A percentile compares a stretch with the other conserved stretches of the same genome.
phyloP scores from a whole-genome alignment of 1,139 yeast genomes.

The Scheffersomyces parashehatae region DNA sequence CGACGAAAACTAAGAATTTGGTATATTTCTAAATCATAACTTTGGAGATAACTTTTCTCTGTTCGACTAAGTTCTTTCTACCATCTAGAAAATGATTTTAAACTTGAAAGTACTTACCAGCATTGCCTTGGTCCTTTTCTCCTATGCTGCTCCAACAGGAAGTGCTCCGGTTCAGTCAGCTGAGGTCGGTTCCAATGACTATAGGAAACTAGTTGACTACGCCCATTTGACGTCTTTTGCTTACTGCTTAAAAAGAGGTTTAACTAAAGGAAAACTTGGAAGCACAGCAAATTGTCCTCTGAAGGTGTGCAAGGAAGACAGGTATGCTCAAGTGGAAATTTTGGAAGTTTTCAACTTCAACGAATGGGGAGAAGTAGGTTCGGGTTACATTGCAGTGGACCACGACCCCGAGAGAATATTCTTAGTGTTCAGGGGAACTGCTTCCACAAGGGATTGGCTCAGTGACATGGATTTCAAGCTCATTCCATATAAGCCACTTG shows the following conservation, averaged over 20 bases:
- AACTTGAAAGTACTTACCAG: too few relatives aligned
- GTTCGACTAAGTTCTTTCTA: too few relatives aligned
- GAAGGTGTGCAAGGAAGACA: slow-evolving; percentile 19
- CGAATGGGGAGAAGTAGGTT: slow-evolving; percentile 48
- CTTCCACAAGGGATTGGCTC: slow-evolving; percentile 56
- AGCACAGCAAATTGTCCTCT: slow-evolving; percentile 22
- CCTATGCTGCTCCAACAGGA: too few relatives aligned
- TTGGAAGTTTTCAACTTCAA: slow-evolving; percentile 40
- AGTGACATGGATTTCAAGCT: slow-evolving; percentile 52
- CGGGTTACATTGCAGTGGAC: slow-evolving; percentile 53
- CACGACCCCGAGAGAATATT: slow-evolving; percentile 32
- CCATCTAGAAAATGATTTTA: too few relatives aligned
- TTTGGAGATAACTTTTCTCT: too few relatives aligned
- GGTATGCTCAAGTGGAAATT: slow-evolving; percentile 27
- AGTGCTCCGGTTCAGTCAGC: too few relatives aligned
- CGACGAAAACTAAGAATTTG: too few relatives aligned
- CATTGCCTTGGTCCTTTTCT: too few relatives aligned
- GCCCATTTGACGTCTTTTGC: slow-evolving; percentile 40
- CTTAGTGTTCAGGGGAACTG: slow-evolving; percentile 58
- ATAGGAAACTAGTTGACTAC: slow-evolving; percentile 28
- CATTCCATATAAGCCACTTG: slow-evolving; percentile 34
- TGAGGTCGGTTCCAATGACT: slow-evolving; percentile 17
- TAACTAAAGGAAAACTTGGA: slow-evolving; percentile 25
- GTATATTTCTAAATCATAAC: too few relatives aligned
- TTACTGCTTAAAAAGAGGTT: slow-evolving; percentile 38